Base-by-base conservation (phyloP, 179 eudicot genomes). In the Beta lomatogona region DNA sequence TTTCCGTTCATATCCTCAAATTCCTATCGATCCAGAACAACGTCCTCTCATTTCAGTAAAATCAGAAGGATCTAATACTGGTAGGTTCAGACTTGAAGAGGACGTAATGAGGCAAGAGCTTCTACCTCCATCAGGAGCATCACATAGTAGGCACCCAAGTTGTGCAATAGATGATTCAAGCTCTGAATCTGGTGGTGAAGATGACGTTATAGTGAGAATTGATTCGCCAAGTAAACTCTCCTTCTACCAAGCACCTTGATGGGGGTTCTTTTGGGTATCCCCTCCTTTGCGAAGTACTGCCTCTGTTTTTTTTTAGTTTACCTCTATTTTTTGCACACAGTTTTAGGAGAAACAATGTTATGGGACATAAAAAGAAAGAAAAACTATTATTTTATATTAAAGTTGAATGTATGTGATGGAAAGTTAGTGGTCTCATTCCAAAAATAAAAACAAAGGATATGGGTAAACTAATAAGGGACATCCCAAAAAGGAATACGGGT, bases 221-320 rank as follows among this genome's bases (percentile, higher is more conserved):
- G 97, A 95, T 81, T 92, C 99, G 14, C 97, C 93, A 4, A 95
- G 95, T 82, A 86, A 85, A 68, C 94, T 93, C 63, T 88, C 92
- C 67, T 93, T 92, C 76, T 88, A 59, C 53, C 89, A 87, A n/a
- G 86, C 85, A 36, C 78, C 93, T 69, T 89, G 83, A 25, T 25
- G 1, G 85, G 63, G 19, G 21, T 22, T 6, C 25, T 25, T 53
- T 59, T 48, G 71, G 21, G 54, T n/a, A 45, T 46, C 11, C 8
- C 9, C 3, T 78, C 28, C 79, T 2, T 28, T 6, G 18, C 36
- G 13, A 22, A 61, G 63, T n/a, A n/a, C n/a, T n/a, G n/a, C n/a
- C n/a, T n/a, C n/a, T n/a, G n/a, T n/a, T n/a, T n/a, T n/a, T n/a
- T n/a, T n/a, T n/a, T n/a, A n/a, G n/a, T n/a, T n/a, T n/a, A n/a